A percentile compares a stretch with the other conserved stretches of the same genome.
These are phyloP conservation scores for Alternaria panax DNA, from an alignment of 2,329 filamentous ascomycete species.

Conservation along the genomic window DNA sequence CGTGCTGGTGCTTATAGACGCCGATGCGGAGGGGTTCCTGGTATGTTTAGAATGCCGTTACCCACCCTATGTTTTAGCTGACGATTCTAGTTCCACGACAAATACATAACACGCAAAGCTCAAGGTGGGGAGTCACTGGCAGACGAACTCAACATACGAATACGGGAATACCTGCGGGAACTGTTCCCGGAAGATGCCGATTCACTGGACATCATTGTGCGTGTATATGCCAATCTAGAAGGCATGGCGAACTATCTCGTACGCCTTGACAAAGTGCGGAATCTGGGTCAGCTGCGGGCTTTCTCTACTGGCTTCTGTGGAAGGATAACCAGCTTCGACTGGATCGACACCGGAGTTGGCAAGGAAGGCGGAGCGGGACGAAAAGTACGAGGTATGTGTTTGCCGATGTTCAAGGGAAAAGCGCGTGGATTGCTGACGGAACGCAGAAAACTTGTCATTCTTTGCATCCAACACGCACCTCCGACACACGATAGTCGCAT, in stretches of 20 bases:
- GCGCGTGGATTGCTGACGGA: conserved; percentile 9
- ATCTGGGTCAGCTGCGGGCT: conserved; percentile 46
- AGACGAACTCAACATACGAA: conserved; percentile 45
- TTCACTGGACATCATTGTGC: conserved; percentile 44
- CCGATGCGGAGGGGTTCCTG: conserved; percentile 48
- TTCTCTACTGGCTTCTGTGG: conserved; percentile 48
- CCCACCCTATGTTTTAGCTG: neutral
- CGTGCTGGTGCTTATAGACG: conserved; percentile 47
- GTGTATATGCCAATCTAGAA: conserved; percentile 48
- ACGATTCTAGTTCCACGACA: conserved; percentile 45
- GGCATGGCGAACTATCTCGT: conserved; percentile 49
- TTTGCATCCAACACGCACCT: conserved; percentile 46
- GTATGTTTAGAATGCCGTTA: conserved; percentile 25
- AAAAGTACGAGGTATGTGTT: conserved; percentile 43
- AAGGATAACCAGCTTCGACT: conserved; percentile 48
- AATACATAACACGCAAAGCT: conserved; percentile 45
- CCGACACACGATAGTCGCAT: conserved; percentile 46
- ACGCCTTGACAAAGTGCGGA: conserved; percentile 45
- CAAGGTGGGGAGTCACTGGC: conserved; percentile 47
- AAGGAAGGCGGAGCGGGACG: conserved; percentile 46
- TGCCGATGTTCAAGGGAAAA: neutral
- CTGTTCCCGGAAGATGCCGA: conserved; percentile 45
- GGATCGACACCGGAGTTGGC: conserved; percentile 46
- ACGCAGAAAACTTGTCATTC: conserved; percentile 45
- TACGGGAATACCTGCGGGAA: conserved; percentile 46